Base-by-base conservation (phyloP, 2,329 filamentous ascomycete species). In the Thelonectria rubi region DNA sequence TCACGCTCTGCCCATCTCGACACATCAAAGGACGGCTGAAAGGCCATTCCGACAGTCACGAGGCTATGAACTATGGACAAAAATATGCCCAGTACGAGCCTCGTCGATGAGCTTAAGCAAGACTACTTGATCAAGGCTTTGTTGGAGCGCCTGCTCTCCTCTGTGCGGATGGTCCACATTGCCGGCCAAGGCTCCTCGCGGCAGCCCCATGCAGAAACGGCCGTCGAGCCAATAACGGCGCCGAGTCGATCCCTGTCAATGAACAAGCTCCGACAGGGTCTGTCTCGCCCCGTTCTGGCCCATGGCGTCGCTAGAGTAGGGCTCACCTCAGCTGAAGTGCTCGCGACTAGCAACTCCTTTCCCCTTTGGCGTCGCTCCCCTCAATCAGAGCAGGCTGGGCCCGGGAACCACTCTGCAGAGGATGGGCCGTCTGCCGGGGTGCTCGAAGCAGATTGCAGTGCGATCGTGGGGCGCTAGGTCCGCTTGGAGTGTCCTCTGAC, bases 261-360 rank as follows among this genome's bases (percentile, higher is more conserved):
- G 70, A 75, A 72, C 71, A 73, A 73, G 65, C 69, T 72, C 66
- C 52, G 61, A 60, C 72, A 68, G 58, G 71, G 64, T 46, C 26
- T 30, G 24, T 30, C 45, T 24, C 14, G 21, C 20, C 20, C 10
- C 21, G 18, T 52, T 67, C 63, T 70, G 55, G 58, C 51, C 73
- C 69, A 67, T 72, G 66, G 65, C 66, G 65, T 63, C 43, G 70
- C 63, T 63, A 60, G 63, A 67, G 69, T 76, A 74, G 69, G 73
- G 74, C 74, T 77, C 75, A 77, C 74, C 74, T 77, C 75, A 77
- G 75, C 75, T 77, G 75, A 76, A 74, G 68, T 61, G 64, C 65
- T 68, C 70, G 66, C 56, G 68, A 68, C 67, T 71, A 69, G 65
- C 56, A 56, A 56, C 58, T 50, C 53, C 58, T 67, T 67, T 70